Evolutionary conservation across 768 basidiomycete species (phyloP).

Genomic region (Piloderma croceum): DNA sequence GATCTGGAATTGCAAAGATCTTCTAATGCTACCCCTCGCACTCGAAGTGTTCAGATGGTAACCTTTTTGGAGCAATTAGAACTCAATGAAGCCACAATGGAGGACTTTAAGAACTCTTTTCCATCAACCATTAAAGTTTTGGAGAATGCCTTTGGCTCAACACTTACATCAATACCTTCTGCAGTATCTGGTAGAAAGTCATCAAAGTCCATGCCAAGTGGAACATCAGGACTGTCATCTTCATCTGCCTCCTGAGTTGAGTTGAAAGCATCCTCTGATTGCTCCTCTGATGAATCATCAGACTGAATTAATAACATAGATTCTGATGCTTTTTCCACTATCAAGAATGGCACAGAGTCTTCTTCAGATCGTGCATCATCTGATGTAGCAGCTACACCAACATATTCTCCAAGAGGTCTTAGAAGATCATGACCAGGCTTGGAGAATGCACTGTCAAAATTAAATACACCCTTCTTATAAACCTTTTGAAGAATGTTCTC

Average conservation of each 20-base stretch:
- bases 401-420: slow-evolving; percentile 11
- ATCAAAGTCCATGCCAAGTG: slow-evolving; percentile 8
- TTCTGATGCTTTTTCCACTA: too few species aligned
- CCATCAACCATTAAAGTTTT: slow-evolving; percentile 1
- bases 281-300: neutral
- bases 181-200: slow-evolving; percentile 8
- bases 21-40: slow-evolving; percentile 9
- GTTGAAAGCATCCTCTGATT: neutral
- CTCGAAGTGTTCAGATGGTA: slow-evolving; percentile 8
- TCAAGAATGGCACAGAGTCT: too few species aligned
- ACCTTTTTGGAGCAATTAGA: slow-evolving; percentile 5
- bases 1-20: slow-evolving; percentile 5
- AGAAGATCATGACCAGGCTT: slow-evolving; percentile 6
- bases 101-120: slow-evolving; percentile 9
- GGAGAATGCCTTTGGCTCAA: too few species aligned
- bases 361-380: slow-evolving; percentile 6
- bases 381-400: slow-evolving; percentile 4
- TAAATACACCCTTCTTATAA: too few species aligned
- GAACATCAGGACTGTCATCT: slow-evolving; percentile 3
- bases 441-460: too few species aligned
- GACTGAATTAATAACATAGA: too few species aligned
- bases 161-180: slow-evolving; percentile 5
- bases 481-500: slow-evolving; percentile 1
- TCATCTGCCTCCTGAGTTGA: slow-evolving; percentile 1
- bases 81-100: slow-evolving; percentile 5